Evolutionary conservation across 1,284 basidiomycete genomes (phyloP).

Genomic region (Wolfiporia cocos): DNA sequence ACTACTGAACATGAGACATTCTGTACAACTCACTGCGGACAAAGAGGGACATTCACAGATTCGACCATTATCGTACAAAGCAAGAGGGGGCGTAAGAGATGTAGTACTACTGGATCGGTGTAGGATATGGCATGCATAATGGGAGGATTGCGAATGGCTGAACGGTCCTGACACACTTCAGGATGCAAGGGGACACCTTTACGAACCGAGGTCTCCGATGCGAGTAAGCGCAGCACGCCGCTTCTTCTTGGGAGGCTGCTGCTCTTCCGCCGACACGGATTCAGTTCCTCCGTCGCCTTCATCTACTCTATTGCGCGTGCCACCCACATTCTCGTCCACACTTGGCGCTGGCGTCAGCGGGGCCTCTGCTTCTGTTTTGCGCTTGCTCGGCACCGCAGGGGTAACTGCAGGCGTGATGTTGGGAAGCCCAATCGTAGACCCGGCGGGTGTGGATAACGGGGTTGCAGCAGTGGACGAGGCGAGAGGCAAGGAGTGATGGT

Average conservation of each 20-base stretch:
- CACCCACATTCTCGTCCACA: constrained; percentile 30
- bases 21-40: background rate
- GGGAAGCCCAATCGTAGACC: constrained; percentile 29
- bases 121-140: no score
- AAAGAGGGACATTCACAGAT: no score
- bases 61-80: no score
- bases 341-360: constrained; percentile 47
- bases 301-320: no score
- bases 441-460: constrained; percentile 34
- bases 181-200: no score
- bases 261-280: constrained; percentile 17
- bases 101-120: no score
- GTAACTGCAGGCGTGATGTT: no score
- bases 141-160: no score
- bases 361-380: constrained; percentile 34
- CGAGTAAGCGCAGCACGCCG: constrained; percentile 76
- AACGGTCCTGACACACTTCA: no score
- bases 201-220: constrained; percentile 51
- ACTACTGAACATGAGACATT: background rate
- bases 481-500: constrained; percentile 68
- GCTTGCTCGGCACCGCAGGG: constrained; percentile 44
- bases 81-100: no score
- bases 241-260: constrained; percentile 76
- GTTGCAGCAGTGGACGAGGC: constrained; percentile 31
- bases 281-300: constrained; percentile 4